These are phyloP conservation scores for Euphorbia celastroides DNA, from an alignment of 441 rosid genomes.

Conservation along the genomic window DNA sequence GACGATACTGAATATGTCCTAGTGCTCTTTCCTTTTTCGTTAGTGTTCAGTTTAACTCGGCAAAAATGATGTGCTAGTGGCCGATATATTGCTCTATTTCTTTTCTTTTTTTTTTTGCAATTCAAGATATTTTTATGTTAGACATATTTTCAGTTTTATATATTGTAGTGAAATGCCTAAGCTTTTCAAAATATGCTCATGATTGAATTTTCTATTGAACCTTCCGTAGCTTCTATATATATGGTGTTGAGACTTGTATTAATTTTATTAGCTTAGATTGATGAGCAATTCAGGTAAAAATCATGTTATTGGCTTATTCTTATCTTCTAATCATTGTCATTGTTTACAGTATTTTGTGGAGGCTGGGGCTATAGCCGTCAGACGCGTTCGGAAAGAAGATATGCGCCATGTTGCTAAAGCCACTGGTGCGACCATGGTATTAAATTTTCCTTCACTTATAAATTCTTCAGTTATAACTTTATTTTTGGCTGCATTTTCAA, in stretches of 20 bases:
- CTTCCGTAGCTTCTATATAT: neutral
- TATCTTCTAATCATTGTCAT: neutral
- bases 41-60: too few species aligned
- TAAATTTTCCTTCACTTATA: constrained; percentile 8
- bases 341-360: constrained; percentile 84
- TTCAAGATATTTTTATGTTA: too few species aligned
- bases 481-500: neutral
- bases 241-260: neutral
- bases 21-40: too few species aligned
- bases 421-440: constrained; percentile 92
- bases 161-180: neutral
- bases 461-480: neutral
- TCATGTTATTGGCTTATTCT: neutral
- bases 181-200: neutral
- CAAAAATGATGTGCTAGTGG: too few species aligned
- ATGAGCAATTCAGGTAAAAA: neutral
- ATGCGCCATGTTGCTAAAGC: constrained; percentile 99
- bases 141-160: too few species aligned
- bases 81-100: too few species aligned
- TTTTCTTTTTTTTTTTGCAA: too few species aligned
- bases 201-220: neutral
- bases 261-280: neutral
- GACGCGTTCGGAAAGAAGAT: constrained; percentile 95
- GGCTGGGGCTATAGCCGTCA: constrained; percentile 96
- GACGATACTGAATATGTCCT: too few species aligned